Evolutionary conservation across 139 green algal species (phyloP).

Genomic region (Axilococcus clingmanii): DNA sequence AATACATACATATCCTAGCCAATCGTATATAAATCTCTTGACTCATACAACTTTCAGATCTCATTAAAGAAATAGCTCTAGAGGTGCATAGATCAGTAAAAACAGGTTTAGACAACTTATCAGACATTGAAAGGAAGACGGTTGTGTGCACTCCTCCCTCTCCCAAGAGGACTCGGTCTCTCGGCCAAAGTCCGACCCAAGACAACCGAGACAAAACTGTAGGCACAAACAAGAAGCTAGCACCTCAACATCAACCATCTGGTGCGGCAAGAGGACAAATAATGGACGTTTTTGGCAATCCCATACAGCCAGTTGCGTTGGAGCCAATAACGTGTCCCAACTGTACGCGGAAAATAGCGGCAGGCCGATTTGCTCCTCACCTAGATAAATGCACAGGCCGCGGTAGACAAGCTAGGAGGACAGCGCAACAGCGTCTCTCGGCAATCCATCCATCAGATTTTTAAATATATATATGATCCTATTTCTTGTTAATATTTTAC

Average conservation of each 20-base stretch:
- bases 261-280: too few relatives aligned
- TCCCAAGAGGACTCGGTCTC: background rate
- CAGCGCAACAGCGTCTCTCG: background rate
- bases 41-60: too few relatives aligned
- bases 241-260: too few relatives aligned
- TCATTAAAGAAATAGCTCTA: conserved; percentile 46
- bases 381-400: conserved; percentile 77
- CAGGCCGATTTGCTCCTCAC: conserved; percentile 66
- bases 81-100: conserved; percentile 44
- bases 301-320: conserved; percentile 56
- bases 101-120: conserved; percentile 13
- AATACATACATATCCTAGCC: too few relatives aligned
- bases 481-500: conserved; percentile 5
- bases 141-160: too few relatives aligned
- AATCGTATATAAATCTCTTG: too few relatives aligned
- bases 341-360: conserved; percentile 52
- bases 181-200: background rate
- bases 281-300: conserved; percentile 69
- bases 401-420: conserved; percentile 32
- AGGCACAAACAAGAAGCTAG: too few relatives aligned
- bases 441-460: background rate
- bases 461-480: background rate
- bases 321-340: conserved; percentile 58
- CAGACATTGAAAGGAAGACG: background rate
- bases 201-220: background rate